Conservation (phyloP, 2,329 filamentous ascomycete species). For the Coniella vitis region DNA sequence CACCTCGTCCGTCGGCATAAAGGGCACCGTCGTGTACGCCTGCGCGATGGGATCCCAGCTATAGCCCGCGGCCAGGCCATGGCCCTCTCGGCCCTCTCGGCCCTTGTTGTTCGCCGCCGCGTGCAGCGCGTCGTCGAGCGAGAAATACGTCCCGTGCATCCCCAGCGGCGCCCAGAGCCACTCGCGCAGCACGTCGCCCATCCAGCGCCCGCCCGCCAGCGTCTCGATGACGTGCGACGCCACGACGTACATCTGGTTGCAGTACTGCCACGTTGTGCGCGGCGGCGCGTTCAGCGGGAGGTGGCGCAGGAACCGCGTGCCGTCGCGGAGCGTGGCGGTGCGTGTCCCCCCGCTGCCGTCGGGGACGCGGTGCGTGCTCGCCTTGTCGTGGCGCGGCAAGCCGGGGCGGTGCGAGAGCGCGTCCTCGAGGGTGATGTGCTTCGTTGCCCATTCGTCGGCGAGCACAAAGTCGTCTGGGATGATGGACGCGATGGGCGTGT, state of each 20-base stretch:
- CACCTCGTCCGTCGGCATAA: conserved; percentile 23
- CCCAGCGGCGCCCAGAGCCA: conserved; percentile 36
- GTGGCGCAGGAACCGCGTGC: conserved; percentile 34
- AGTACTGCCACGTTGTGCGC: conserved; percentile 40
- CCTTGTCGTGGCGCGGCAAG: conserved; percentile 36
- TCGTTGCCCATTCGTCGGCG: conserved; percentile 30
- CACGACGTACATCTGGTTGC: conserved; percentile 45
- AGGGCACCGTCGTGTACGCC: conserved; percentile 22
- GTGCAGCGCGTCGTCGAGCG: conserved; percentile 25
- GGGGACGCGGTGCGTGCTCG: conserved; percentile 24
- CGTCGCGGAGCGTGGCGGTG: conserved; percentile 28
- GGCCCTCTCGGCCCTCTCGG: neutral
- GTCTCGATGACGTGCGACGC: conserved; percentile 39
- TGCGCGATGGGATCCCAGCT: conserved; percentile 26
- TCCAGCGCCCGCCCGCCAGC: conserved; percentile 25
- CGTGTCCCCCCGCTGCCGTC: conserved; percentile 21
- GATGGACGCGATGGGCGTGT: conserved; percentile 36
- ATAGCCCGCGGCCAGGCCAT: conserved; percentile 35
- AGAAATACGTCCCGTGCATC: conserved; percentile 35
- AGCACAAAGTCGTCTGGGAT: conserved; percentile 45
- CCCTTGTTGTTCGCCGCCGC: conserved; percentile 16
- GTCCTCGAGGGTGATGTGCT: conserved; percentile 46
- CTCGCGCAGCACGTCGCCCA: conserved; percentile 33
- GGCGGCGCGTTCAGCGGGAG: conserved; percentile 33
- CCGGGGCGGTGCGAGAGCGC: conserved; percentile 45